phyloP scores from a whole-genome alignment of 257 asterid genomes.

The Solanum sitiens region DNA sequence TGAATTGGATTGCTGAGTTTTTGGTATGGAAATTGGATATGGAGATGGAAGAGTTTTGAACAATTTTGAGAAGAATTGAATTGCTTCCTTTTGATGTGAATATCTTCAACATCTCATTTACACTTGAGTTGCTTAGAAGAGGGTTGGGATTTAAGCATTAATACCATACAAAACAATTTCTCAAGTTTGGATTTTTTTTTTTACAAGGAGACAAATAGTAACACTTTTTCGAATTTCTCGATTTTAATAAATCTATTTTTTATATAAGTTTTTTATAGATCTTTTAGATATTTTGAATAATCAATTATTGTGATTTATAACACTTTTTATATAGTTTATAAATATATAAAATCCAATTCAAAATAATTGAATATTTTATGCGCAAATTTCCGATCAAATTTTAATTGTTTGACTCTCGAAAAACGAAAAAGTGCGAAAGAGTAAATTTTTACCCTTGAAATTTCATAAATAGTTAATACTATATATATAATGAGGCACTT shows the following conservation, averaged over 20 bases:
- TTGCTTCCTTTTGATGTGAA: not conserved
- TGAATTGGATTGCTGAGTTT: constrained; percentile 49
- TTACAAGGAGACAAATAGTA: not conserved
- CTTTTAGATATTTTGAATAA: no score
- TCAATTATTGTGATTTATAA: no score
- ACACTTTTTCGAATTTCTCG: no score
- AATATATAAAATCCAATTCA: no score
- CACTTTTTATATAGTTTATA: no score
- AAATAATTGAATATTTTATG: no score
- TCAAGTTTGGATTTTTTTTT: not conserved
- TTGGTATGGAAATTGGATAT: constrained; percentile 20
- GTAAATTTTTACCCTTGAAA: not conserved
- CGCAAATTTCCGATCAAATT: no score
- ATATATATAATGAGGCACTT: not conserved
- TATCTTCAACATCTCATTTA: not conserved
- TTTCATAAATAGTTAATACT: not conserved
- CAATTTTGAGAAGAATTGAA: constrained; percentile 3
- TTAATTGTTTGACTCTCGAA: no score
- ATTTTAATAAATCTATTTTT: no score
- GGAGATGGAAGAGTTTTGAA: not conserved
- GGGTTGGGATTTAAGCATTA: not conserved
- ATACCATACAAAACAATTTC: not conserved
- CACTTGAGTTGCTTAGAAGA: not conserved
- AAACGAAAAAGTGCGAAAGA: no score
- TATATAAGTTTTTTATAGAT: no score